Conservation (phyloP, 805 yeast species). For the Cyberlindnera meyerae region DNA sequence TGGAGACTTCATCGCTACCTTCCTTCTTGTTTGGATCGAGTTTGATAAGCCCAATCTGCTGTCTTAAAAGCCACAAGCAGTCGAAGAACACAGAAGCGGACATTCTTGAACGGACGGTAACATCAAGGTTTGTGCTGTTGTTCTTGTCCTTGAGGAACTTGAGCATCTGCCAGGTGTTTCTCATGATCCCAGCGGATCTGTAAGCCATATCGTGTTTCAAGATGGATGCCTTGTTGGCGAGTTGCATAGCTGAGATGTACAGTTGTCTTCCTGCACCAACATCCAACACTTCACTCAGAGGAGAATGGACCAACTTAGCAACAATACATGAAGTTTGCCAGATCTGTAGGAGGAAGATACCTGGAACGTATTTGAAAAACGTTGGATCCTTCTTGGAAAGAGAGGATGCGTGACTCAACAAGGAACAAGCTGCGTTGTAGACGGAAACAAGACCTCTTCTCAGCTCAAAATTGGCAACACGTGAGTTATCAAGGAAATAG, state of each 20-base stretch:
- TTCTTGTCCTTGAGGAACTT: slow-evolving; percentile 55
- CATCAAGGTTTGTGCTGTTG: slow-evolving; percentile 33
- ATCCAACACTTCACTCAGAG: slow-evolving; percentile 63
- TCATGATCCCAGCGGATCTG: slow-evolving; percentile 89
- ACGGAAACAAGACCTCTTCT: slow-evolving; percentile 70
- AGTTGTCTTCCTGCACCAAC: slow-evolving; percentile 64
- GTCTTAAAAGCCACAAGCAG: slow-evolving; percentile 76
- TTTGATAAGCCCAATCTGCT: slow-evolving; percentile 82
- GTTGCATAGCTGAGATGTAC: slow-evolving; percentile 59
- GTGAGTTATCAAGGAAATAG: slow-evolving; percentile 60
- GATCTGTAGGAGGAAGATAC: slow-evolving; percentile 70
- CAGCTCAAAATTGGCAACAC: slow-evolving; percentile 46
- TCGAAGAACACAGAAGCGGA: slow-evolving; percentile 92
- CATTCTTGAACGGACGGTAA: slow-evolving; percentile 77
- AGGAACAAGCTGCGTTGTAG: slow-evolving; percentile 72
- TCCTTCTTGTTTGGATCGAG: slow-evolving; percentile 31
- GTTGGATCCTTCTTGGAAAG: slow-evolving; percentile 55
- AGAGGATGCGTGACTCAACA: slow-evolving; percentile 60
- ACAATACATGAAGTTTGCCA: slow-evolving; percentile 93
- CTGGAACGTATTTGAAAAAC: slow-evolving; percentile 76
- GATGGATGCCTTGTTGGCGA: slow-evolving; percentile 76
- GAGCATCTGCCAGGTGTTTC: slow-evolving; percentile 88
- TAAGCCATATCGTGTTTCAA: slow-evolving; percentile 90
- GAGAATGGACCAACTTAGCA: slow-evolving; percentile 72
- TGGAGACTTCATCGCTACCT: slow-evolving; percentile 10